Conservation (phyloP, 306 rosid genomes). For the Cicer yamashitae region DNA sequence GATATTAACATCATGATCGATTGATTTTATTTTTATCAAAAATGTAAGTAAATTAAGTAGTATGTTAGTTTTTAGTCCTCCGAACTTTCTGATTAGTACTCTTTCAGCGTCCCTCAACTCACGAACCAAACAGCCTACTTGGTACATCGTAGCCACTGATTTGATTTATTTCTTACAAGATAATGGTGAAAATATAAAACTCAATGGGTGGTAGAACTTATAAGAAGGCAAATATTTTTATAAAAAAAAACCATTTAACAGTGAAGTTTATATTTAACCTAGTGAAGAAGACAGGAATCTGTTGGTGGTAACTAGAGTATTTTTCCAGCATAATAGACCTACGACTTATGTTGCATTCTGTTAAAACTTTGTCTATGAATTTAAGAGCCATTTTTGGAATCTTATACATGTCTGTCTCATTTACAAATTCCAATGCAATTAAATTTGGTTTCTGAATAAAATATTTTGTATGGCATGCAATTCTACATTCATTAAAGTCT, state of each 20-base stretch:
- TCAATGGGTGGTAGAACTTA: conserved; percentile 3
- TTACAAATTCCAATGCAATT: conserved; percentile 30
- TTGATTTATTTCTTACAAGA: conserved; percentile 26
- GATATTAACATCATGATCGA: too few relatives aligned
- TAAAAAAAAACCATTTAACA: background rate
- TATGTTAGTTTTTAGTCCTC: background rate
- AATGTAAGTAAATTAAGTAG: background rate
- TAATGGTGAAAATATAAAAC: background rate
- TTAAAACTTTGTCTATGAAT: conserved; percentile 29
- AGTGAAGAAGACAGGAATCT: conserved; percentile 25
- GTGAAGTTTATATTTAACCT: background rate
- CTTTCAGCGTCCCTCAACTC: background rate
- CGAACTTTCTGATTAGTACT: background rate
- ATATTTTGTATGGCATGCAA: conserved; percentile 62
- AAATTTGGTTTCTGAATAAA: conserved; percentile 47
- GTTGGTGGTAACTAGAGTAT: conserved; percentile 31
- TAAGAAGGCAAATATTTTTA: background rate
- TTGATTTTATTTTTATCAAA: too few relatives aligned
- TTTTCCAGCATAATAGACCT: conserved; percentile 22
- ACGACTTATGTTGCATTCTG: background rate
- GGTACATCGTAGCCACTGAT: background rate
- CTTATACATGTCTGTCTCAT: conserved; percentile 19
- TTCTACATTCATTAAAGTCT: conserved; percentile 42
- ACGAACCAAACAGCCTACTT: background rate
- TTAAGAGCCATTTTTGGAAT: conserved; percentile 37